These are phyloP conservation scores for Botrytis tulipae DNA, from an alignment of 2,329 filamentous ascomycete species.

Conservation along the genomic window DNA sequence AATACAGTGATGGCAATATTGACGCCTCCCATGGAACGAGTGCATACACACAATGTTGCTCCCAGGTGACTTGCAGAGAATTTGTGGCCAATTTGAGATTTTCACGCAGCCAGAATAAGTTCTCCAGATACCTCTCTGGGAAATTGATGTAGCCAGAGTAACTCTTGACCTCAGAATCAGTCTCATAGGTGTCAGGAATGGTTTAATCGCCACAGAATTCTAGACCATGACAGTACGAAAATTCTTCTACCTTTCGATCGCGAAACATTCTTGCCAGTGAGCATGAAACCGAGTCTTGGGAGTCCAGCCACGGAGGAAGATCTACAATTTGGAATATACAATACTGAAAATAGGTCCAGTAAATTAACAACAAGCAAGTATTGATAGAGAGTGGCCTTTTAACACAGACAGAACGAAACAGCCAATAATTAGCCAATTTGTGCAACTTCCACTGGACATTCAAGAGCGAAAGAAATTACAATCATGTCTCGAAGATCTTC, in stretches of 20 bases:
- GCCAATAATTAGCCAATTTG: background rate
- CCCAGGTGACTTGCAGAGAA: background rate
- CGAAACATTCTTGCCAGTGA: background rate
- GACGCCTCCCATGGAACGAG: background rate
- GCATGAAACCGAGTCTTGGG: too few relatives aligned
- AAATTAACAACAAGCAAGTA: background rate
- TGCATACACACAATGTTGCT: background rate
- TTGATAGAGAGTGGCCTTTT: background rate
- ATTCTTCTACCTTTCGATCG: background rate
- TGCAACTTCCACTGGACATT: background rate
- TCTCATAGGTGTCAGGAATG: background rate
- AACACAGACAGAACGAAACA: background rate
- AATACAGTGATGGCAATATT: background rate
- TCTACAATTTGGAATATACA: background rate
- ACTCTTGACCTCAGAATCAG: background rate
- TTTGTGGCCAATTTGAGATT: background rate
- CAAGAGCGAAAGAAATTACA: background rate
- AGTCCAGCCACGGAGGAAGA: background rate
- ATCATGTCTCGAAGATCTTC: background rate
- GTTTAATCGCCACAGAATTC: background rate
- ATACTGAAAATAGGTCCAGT: background rate
- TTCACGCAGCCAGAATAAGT: background rate
- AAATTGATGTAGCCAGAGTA: background rate
- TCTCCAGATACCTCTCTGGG: background rate
- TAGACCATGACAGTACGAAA: background rate